Base-by-base conservation (phyloP, 495 filamentous ascomycete genomes). In the Haplographium delicatum region DNA sequence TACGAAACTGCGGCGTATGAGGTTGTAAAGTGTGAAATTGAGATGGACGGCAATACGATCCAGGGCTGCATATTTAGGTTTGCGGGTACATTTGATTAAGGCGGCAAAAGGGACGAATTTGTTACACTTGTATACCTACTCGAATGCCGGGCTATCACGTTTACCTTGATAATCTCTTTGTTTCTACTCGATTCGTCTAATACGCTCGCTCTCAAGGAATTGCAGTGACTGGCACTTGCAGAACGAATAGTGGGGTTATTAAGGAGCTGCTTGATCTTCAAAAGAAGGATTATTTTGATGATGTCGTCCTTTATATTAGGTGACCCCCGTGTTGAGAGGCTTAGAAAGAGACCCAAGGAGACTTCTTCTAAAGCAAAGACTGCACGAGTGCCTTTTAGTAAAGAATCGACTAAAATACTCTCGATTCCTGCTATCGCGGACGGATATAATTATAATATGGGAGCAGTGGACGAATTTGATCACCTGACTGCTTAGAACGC, bases 1-100 rank as follows among this genome's bases (percentile, higher is more conserved):
- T 70, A 69, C 41, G 69, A 73, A 53, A 70, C 65, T n/a, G 59
- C 61, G 6, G 58, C 47, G 1, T 73, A 74, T 55, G 66, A 71
- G 44, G 64, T 72, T 2, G 65, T 70, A 16, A 40, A 62, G 26
- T 73, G 68, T 47, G 34, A 27, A 1, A 71, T 70, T 33, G 13
- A 41, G 4, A 55, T 62, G 6, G 40, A 30, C 16, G 27, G 34
- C 33, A 11, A 5, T 13, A 24, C 7, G 6, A 30, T 58, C 4
- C 27, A 33, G 13, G 56, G 50, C 1, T 58, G 56, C 18, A 58
- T 50, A 4, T 58, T 53, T 42, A 24, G 50, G 16, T 58, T 50
- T 31, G 15, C 42, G 0, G 45, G 50, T 7, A 25, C 38, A 41
- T 13, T 43, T 31, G 53, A 56, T 37, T 49, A 23, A 52, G 28